Conservation (phyloP, 225 moss, liverwort and hornwort genomes). For the Pseudisothecium myosuroides region DNA sequence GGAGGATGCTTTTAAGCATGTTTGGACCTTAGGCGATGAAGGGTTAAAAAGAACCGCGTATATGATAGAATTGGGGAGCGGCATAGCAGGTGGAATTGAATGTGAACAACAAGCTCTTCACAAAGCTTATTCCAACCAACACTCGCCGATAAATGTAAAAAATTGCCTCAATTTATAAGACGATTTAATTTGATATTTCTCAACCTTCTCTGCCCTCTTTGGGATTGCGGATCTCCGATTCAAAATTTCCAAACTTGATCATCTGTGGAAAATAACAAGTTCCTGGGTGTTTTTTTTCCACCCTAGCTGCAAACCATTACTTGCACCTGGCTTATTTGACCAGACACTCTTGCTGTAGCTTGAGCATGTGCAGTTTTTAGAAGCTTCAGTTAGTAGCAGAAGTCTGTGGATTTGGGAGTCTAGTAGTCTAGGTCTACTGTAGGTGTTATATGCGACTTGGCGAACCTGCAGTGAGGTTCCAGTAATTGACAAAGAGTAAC, state of each 20-base stretch:
- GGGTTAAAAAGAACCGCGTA: too few species aligned
- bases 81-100: background rate
- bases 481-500: background rate
- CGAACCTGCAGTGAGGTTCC: background rate
- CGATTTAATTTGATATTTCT: background rate
- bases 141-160: background rate
- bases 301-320: background rate
- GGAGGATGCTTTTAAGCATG: too few species aligned
- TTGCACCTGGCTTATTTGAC: background rate
- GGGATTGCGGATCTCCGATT: background rate
- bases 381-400: background rate
- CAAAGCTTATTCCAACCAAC: background rate
- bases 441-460: background rate
- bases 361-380: background rate
- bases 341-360: background rate
- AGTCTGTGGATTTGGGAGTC: background rate
- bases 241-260: background rate
- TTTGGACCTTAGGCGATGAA: too few species aligned
- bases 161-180: background rate
- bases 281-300: too few species aligned
- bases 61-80: background rate
- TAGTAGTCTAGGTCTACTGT: background rate
- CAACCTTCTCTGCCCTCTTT: background rate
- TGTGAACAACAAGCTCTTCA: background rate
- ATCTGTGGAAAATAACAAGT: too few species aligned